phyloP scores from a whole-genome alignment of 225 moss, liverwort and hornwort species.

The Marchantia paleacea region DNA sequence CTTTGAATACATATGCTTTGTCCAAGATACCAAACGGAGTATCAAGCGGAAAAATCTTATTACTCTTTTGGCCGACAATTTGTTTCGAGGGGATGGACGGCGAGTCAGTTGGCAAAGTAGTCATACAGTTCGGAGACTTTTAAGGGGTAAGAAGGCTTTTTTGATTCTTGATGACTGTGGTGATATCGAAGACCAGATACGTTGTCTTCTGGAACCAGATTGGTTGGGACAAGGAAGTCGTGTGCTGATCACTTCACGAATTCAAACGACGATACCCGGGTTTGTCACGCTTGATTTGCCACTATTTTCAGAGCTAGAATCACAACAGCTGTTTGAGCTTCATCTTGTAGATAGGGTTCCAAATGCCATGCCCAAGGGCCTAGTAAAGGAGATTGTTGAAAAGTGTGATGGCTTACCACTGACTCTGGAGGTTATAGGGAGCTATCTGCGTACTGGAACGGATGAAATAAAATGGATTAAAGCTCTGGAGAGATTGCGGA shows the following conservation, averaged over 20 bases:
- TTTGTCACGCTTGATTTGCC: not conserved
- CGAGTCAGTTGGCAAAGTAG: not conserved
- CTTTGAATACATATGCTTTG: not conserved
- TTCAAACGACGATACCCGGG: not conserved
- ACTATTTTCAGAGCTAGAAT: not conserved
- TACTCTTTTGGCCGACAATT: not conserved
- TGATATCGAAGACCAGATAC: not conserved
- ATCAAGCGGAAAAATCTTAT: not conserved
- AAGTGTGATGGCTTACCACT: not conserved
- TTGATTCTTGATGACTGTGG: not conserved
- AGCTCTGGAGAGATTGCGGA: not conserved
- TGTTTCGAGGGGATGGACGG: not conserved
- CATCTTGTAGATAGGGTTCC: not conserved
- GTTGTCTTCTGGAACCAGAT: not conserved
- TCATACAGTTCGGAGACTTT: not conserved
- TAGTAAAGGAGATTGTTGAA: not conserved
- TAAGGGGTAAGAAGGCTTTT: not conserved
- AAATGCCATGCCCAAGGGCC: not conserved
- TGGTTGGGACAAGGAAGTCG: not conserved
- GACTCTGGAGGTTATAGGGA: not conserved
- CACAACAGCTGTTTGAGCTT: not conserved
- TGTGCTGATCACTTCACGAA: not conserved
- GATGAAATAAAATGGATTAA: not conserved
- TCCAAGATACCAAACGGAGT: not conserved
- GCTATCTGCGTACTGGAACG: not conserved